phyloP scores from a whole-genome alignment of 2,329 filamentous ascomycete species.

The Penicillium glabrum region DNA sequence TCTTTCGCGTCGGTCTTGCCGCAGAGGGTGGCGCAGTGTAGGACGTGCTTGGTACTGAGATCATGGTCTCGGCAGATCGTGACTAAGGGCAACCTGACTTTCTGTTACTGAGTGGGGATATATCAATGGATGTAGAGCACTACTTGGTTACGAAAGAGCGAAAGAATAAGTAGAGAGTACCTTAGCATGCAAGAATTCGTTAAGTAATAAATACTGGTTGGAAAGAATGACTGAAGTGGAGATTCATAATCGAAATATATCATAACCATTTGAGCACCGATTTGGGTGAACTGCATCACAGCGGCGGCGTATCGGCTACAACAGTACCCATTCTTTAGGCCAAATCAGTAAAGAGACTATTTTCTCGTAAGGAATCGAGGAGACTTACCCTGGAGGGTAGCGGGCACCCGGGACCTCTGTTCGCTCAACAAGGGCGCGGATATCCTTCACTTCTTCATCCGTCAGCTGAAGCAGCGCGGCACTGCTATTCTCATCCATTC shows the following conservation, averaged over 20 bases:
- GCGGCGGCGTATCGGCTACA: background rate
- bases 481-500: conserved; percentile 22
- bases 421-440: conserved; percentile 17
- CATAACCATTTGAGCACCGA: too few species aligned
- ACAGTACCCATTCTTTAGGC: background rate
- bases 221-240: background rate
- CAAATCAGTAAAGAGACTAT: background rate
- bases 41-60: too few species aligned
- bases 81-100: too few species aligned
- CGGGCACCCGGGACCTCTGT: conserved; percentile 18
- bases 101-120: too few species aligned
- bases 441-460: conserved; percentile 19
- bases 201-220: background rate
- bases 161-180: too few species aligned
- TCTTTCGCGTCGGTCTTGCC: too few species aligned
- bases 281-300: background rate
- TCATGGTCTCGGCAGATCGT: too few species aligned
- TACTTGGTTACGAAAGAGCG: too few species aligned
- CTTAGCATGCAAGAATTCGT: background rate
- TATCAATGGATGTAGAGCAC: too few species aligned
- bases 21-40: too few species aligned
- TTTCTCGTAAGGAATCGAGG: too few species aligned
- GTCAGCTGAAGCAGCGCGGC: conserved; percentile 15
- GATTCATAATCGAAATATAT: background rate
- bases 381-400: conserved; percentile 19